phyloP scores from a whole-genome alignment of 2,329 filamentous ascomycete species.

The Epichloe amarillans region DNA sequence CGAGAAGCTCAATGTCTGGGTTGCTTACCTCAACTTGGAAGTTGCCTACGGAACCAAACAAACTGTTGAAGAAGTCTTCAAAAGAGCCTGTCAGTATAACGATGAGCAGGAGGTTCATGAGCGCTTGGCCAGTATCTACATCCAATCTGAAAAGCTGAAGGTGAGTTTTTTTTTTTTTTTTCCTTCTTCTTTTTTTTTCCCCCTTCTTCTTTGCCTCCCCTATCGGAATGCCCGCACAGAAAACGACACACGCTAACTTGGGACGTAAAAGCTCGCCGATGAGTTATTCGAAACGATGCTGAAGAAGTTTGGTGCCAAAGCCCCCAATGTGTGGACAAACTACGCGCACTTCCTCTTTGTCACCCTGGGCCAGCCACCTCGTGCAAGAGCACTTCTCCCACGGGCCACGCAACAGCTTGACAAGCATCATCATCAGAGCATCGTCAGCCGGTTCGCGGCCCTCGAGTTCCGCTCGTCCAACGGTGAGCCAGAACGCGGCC shows the following conservation, averaged over 20 bases:
- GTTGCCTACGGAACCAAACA: slow-evolving; percentile 79
- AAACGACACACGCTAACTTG: not conserved
- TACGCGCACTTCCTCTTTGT: slow-evolving; percentile 89
- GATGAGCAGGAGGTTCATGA: slow-evolving; percentile 83
- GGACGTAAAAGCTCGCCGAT: slow-evolving; percentile 61
- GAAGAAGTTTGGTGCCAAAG: slow-evolving; percentile 77
- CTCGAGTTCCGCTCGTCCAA: slow-evolving; percentile 78
- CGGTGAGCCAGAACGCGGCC: slow-evolving; percentile 78
- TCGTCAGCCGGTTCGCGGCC: slow-evolving; percentile 79
- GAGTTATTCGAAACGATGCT: slow-evolving; percentile 72
- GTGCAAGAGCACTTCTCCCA: slow-evolving; percentile 62
- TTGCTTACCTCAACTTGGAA: slow-evolving; percentile 87
- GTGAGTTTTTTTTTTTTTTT: slow-evolving; percentile 25
- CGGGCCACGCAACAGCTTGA: slow-evolving; percentile 78
- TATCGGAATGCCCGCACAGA: not conserved
- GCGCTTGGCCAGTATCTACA: slow-evolving; percentile 85
- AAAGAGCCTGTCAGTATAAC: slow-evolving; percentile 85
- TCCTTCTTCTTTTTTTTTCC: not conserved
- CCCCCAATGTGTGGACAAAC: slow-evolving; percentile 78
- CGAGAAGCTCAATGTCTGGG: slow-evolving; percentile 93
- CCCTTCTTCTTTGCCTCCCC: not conserved
- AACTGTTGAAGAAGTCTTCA: slow-evolving; percentile 73
- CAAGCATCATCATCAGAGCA: slow-evolving; percentile 45
- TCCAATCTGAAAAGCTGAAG: slow-evolving; percentile 73
- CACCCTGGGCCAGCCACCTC: slow-evolving; percentile 53